Evolutionary conservation across 345 rosid species (phyloP).

Genomic region (Citrus medica): DNA sequence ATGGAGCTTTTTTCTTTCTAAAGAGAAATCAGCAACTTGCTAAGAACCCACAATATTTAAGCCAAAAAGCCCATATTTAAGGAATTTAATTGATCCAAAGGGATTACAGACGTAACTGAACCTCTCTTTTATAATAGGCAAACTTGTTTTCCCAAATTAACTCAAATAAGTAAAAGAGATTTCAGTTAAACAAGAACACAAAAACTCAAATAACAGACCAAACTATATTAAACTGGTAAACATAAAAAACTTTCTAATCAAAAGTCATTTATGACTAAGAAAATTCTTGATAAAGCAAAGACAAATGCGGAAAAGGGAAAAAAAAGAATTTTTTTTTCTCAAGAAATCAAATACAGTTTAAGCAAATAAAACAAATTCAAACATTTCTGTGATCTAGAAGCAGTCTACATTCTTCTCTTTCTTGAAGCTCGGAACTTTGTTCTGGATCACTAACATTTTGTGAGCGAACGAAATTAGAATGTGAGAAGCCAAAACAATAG

Average conservation of each 20-base stretch:
- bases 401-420: conserved; percentile 7
- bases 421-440: background rate
- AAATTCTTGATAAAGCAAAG: conserved; percentile 12
- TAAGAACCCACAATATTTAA: background rate
- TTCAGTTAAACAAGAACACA: background rate
- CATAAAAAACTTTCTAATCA: background rate
- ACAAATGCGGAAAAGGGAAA: background rate
- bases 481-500: conserved; percentile 18
- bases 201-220: too few species aligned
- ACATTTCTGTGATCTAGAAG: conserved; percentile 3
- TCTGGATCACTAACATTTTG: conserved; percentile 21
- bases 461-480: background rate
- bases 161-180: background rate
- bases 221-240: too few species aligned
- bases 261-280: conserved; percentile 3
- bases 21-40: background rate
- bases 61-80: conserved; percentile 5
- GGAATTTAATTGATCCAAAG: background rate
- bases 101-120: too few species aligned
- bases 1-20: background rate
- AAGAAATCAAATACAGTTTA: background rate
- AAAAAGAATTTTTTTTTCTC: background rate
- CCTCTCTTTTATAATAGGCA: background rate
- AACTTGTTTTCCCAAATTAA: background rate
- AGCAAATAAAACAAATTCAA: conserved; percentile 10